Evolutionary conservation across 345 rosid genomes (phyloP).

Genomic region (Rhodomyrtus tomentosa): DNA sequence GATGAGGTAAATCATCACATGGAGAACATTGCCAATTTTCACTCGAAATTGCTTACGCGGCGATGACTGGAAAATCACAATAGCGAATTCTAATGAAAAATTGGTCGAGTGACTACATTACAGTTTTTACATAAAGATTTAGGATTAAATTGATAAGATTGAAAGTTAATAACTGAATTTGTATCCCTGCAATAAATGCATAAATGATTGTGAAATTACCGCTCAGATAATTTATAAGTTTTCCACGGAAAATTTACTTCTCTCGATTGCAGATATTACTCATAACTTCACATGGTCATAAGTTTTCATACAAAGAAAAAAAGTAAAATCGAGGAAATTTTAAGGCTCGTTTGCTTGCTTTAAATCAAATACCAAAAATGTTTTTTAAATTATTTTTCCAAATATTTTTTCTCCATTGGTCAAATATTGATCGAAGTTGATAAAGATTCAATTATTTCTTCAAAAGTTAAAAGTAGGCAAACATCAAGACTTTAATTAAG

Average conservation of each 20-base stretch:
- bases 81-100: fast-evolving
- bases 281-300: neutral
- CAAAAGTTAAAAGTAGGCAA: neutral
- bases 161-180: neutral
- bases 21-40: neutral
- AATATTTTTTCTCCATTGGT: neutral
- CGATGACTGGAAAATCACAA: neutral
- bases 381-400: neutral
- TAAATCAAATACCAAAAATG: neutral
- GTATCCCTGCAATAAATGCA: fast-evolving
- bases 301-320: neutral
- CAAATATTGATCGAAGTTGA: neutral
- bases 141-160: neutral
- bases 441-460: neutral
- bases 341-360: neutral
- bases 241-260: neutral
- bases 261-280: neutral
- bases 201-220: neutral
- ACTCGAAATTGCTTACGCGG: fast-evolving
- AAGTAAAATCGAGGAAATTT: neutral
- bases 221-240: neutral
- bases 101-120: fast-evolving
- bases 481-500: neutral
- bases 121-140: fast-evolving
- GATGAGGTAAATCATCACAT: neutral